These are phyloP conservation scores for Fusarium floridanum DNA, from an alignment of 2,329 filamentous ascomycete genomes.

Conservation along the genomic window DNA sequence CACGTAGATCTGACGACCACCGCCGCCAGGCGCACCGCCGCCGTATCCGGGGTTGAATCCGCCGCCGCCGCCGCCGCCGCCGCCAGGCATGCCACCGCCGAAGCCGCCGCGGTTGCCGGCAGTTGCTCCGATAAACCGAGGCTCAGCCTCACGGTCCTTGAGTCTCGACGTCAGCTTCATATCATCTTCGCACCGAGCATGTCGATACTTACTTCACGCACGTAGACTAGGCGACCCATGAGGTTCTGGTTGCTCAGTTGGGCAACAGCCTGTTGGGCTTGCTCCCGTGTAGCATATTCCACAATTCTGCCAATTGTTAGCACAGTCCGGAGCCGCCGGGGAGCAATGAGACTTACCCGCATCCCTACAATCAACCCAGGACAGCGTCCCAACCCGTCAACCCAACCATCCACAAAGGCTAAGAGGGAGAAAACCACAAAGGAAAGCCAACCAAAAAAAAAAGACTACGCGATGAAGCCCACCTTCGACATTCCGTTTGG, in stretches of 20 bases:
- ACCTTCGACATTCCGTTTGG: conserved; percentile 99
- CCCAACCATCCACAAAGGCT: conserved; percentile 90
- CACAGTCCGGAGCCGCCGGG: neutral
- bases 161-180: neutral
- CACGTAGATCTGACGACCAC: conserved; percentile 90
- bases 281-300: conserved; percentile 99
- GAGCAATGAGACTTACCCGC: conserved; percentile 81
- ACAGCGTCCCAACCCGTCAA: conserved; percentile 98
- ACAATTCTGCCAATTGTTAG: conserved; percentile 81
- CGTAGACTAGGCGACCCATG: conserved; percentile 98
- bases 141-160: conserved; percentile 97
- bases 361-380: conserved; percentile 96
- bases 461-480: conserved; percentile 91
- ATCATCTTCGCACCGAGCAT: no score
- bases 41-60: conserved; percentile 70
- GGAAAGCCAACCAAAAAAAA: conserved; percentile 80
- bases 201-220: conserved; percentile 83
- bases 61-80: conserved; percentile 69
- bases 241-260: conserved; percentile 99
- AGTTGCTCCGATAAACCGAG: conserved; percentile 88
- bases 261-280: conserved; percentile 97
- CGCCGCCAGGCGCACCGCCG: conserved; percentile 60
- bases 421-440: conserved; percentile 75
- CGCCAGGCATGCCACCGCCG: conserved; percentile 64
- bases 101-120: conserved; percentile 73